Evolutionary conservation across 331 rosid genomes (phyloP).

Genomic region (Malus hybrid): DNA sequence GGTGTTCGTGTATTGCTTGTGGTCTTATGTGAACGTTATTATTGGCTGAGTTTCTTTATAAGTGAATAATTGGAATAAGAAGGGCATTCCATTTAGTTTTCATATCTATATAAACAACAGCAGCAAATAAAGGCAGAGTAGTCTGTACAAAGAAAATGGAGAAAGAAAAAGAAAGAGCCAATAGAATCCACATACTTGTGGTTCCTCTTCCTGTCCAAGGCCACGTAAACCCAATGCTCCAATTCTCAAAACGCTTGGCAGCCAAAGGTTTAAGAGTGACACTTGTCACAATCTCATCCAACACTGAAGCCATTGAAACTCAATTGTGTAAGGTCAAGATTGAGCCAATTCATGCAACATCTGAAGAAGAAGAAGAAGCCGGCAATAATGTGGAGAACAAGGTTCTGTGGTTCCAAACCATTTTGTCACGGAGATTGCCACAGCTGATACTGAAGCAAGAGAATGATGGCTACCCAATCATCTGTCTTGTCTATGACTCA

Average conservation of each 20-base stretch:
- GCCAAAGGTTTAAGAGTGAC: conserved; percentile 13
- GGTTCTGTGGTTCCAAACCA: not conserved
- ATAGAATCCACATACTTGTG: conserved; percentile 3
- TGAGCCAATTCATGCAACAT: not conserved
- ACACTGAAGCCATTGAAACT: not conserved
- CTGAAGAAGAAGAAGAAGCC: not conserved
- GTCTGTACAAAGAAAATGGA: not conserved
- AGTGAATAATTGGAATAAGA: not conserved
- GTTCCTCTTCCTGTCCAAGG: conserved; percentile 16
- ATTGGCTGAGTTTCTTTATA: not conserved
- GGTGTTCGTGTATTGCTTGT: too few species aligned
- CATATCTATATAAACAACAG: not conserved
- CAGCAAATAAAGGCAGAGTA: not conserved
- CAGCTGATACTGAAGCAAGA: not conserved
- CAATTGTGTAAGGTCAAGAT: not conserved
- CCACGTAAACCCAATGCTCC: conserved; percentile 29
- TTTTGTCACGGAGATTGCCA: not conserved
- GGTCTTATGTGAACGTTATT: too few species aligned
- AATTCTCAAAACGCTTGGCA: conserved; percentile 19
- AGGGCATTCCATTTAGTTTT: not conserved
- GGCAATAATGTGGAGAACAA: not conserved
- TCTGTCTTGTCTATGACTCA: conserved; percentile 11
- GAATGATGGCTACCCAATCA: not conserved
- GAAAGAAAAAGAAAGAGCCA: not conserved
- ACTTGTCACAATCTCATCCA: conserved; percentile 1